phyloP scores from a whole-genome alignment of 1,284 basidiomycete genomes.

The Lignosus rhinocerotis region DNA sequence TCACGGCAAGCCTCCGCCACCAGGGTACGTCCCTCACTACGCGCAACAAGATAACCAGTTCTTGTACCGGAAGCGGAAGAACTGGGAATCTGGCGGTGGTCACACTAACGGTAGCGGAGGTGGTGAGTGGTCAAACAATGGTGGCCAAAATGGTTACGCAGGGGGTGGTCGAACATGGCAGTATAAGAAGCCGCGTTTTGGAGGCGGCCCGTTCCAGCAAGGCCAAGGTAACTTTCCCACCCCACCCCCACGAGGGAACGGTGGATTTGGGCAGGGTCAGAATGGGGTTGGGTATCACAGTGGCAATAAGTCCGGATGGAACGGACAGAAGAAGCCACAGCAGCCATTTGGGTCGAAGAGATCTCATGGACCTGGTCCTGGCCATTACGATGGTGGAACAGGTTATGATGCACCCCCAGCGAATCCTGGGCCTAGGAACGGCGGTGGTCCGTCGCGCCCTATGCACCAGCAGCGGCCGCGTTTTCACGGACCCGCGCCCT shows the following conservation, averaged over 20 bases:
- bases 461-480: neutral
- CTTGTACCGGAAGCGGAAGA: conserved; percentile 25
- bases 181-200: conserved; percentile 16
- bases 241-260: neutral
- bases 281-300: conserved; percentile 1
- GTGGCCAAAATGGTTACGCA: neutral
- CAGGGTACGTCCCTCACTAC: conserved; percentile 24
- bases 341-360: conserved; percentile 1
- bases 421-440: conserved; percentile 16
- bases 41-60: conserved; percentile 5
- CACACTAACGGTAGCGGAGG: neutral
- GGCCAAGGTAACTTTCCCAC: conserved; percentile 5
- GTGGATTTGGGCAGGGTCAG: conserved; percentile 1
- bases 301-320: conserved; percentile 6
- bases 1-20: conserved; percentile 41
- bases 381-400: conserved; percentile 9
- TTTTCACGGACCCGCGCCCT: conserved; percentile 1
- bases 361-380: conserved; percentile 12
- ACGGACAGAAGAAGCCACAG: conserved; percentile 11
- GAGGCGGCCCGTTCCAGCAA: conserved; percentile 1
- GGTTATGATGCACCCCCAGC: conserved; percentile 7
- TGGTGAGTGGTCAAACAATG: conserved; percentile 5
- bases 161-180: conserved; percentile 6
- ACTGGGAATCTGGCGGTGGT: conserved; percentile 12
- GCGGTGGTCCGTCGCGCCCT: neutral